Evolutionary conservation across 2,329 filamentous ascomycete genomes (phyloP).

Genomic region (Penicillium sp.): DNA sequence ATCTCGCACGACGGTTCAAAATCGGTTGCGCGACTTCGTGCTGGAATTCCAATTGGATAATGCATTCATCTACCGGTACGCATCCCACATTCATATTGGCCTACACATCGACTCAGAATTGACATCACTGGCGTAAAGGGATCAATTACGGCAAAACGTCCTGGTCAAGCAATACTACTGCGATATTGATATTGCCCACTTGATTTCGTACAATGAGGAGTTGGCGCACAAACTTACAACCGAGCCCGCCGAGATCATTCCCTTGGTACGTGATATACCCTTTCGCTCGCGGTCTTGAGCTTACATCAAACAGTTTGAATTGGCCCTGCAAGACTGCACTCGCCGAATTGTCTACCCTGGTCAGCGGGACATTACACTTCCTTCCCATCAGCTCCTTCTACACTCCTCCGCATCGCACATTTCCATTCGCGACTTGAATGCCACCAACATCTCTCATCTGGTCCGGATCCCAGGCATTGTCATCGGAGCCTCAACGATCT

Average conservation of each 20-base stretch:
- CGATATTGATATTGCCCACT: conserved; percentile 89
- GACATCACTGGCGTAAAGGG: too few species aligned
- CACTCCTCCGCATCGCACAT: conserved; percentile 87
- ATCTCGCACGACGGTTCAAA: conserved; percentile 65
- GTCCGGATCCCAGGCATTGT: conserved; percentile 96
- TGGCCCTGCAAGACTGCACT: conserved; percentile 82
- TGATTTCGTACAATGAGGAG: conserved; percentile 95
- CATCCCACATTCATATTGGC: conserved; percentile 8
- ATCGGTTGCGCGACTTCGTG: conserved; percentile 81
- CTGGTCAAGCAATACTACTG: conserved; percentile 91
- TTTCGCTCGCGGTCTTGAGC: not conserved
- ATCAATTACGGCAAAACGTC: conserved; percentile 92
- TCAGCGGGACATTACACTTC: conserved; percentile 61
- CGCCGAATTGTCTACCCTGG: conserved; percentile 87
- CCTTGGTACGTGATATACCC: conserved; percentile 57
- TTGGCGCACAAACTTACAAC: conserved; percentile 82
- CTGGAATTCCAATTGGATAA: conserved; percentile 92
- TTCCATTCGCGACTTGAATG: conserved; percentile 89
- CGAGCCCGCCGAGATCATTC: conserved; percentile 87
- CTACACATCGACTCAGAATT: too few species aligned
- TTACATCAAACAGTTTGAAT: conserved; percentile 66
- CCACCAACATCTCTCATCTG: conserved; percentile 86
- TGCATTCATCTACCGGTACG: conserved; percentile 84
- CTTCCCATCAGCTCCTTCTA: conserved; percentile 88
- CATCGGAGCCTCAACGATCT: conserved; percentile 93